Conservation (phyloP, 495 filamentous ascomycete species). For the Geoglossum glabrum region DNA sequence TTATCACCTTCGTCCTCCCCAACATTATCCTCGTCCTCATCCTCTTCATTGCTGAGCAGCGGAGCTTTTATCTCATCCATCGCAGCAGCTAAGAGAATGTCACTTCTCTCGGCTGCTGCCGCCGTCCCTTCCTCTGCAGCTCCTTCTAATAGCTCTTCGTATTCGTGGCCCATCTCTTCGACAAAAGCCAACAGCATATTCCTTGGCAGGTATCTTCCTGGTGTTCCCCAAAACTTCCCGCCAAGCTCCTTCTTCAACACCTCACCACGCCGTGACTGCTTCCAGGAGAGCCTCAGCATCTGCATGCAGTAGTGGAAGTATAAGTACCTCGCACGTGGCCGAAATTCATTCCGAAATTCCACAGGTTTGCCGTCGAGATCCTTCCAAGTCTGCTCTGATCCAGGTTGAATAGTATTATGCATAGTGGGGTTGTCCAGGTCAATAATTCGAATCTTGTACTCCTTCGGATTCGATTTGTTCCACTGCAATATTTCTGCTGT, state of each 20-base stretch:
- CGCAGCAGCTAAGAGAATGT: not conserved
- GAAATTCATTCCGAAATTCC: slow-evolving; percentile 6
- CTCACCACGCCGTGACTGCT: not conserved
- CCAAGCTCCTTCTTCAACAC: slow-evolving; percentile 4
- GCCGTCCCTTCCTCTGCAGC: not conserved
- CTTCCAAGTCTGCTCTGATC: slow-evolving; percentile 1
- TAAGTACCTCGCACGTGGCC: slow-evolving; percentile 13
- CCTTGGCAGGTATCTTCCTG: slow-evolving; percentile 6
- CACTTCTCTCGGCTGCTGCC: not conserved
- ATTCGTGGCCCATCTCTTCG: slow-evolving; percentile 12
- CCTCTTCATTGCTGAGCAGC: not conserved
- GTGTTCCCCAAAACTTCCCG: slow-evolving; percentile 11
- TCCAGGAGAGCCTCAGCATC: slow-evolving; percentile 8
- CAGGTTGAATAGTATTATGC: not conserved
- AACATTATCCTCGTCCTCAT: slow-evolving; percentile 2
- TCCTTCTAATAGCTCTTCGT: slow-evolving; percentile 8
- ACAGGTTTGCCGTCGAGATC: slow-evolving; percentile 8
- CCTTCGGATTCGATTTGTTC: slow-evolving; percentile 4
- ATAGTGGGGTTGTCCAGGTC: not conserved
- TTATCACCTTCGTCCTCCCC: slow-evolving; percentile 3
- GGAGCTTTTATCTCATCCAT: not conserved
- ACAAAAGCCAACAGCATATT: slow-evolving; percentile 13
- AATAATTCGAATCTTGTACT: slow-evolving; percentile 10
- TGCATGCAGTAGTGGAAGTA: slow-evolving; percentile 14
- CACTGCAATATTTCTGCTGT: slow-evolving; percentile 4